Evolutionary conservation across 2,329 filamentous ascomycete genomes (phyloP).

Genomic region (Fusarium stilboides): DNA sequence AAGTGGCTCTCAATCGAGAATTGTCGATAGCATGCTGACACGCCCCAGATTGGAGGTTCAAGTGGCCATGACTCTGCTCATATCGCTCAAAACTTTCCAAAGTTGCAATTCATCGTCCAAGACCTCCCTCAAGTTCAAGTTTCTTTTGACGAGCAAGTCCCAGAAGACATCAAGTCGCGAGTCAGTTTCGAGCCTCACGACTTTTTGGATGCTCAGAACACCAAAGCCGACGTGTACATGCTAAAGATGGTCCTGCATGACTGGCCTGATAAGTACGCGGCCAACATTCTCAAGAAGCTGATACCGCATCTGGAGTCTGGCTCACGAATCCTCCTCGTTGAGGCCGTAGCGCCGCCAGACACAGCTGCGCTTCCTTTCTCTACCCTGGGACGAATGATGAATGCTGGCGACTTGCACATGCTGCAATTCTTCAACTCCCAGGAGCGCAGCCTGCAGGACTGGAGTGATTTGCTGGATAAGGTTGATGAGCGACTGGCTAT

Average conservation of each 20-base stretch:
- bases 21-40: background rate
- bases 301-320: conserved; percentile 62
- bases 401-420: conserved; percentile 59
- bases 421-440: conserved; percentile 62
- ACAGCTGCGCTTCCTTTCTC: conserved; percentile 40
- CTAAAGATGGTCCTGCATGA: conserved; percentile 69
- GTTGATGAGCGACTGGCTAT: conserved; percentile 38
- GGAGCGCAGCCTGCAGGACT: conserved; percentile 32
- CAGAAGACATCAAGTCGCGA: conserved; percentile 50
- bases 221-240: conserved; percentile 64
- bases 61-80: conserved; percentile 46
- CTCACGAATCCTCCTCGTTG: conserved; percentile 56
- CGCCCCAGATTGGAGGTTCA: conserved; percentile 47
- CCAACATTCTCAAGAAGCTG: conserved; percentile 58
- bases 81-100: conserved; percentile 45
- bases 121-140: conserved; percentile 60
- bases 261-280: conserved; percentile 63
- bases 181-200: conserved; percentile 56
- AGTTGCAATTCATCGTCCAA: conserved; percentile 63
- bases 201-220: conserved; percentile 56
- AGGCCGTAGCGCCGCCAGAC: conserved; percentile 50
- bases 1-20: conserved; percentile 4
- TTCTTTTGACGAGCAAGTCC: background rate
- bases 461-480: conserved; percentile 20
- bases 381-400: conserved; percentile 9